Evolutionary conservation across 495 filamentous ascomycete genomes (phyloP), one percentile per base, ranked within the genome.

Genomic region (Neurospora terricola): DNA sequence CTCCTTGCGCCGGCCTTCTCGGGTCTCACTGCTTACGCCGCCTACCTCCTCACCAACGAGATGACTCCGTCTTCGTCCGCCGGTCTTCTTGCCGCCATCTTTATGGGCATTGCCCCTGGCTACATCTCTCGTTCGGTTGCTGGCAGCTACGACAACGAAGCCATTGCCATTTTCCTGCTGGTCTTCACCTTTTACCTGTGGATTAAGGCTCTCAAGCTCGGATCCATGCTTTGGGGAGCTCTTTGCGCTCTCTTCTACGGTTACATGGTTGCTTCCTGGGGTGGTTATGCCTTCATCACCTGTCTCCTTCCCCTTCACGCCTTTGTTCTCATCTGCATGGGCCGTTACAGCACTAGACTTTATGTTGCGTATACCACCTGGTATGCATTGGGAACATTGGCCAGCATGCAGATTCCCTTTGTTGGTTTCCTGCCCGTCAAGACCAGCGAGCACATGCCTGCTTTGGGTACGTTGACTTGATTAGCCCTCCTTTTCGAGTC

Each of bases 231-330:
- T 82, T 99, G 95, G 95, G 96, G 93, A 70, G 94, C 93, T 18
- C 85, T 98, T 74, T 94, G 94, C 74, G 96, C 96, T 42, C 84
- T 99, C 73, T 99, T 97, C 84, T 99, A 99, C 82, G 96, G 96
- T 73, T 99, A 99, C 87, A 99, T 99, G 96, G 96, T 99, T 45
- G 94, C 94, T 71, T 96, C 96, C 40, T 99, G 96, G 96, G 96
- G 96, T 86, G 96, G 96, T 80, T 99, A 99, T 82, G 96, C 98
- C 75, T 99, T 99, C 88, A 99, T 99, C 79, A 99, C 96, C 74
- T 98, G 97, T 79, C 85, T 99, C 81, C 91, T 99, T 54, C 96
- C 96, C 43, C 90, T 99, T 69, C 96, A 99, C 81, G 90, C 93
- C 18, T 97, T 99, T 79, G 94, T 98, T 38, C 87, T 99, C 73